These are phyloP conservation scores for Cardamine occulta DNA, from an alignment of 345 rosid species.

Conservation along the genomic window DNA sequence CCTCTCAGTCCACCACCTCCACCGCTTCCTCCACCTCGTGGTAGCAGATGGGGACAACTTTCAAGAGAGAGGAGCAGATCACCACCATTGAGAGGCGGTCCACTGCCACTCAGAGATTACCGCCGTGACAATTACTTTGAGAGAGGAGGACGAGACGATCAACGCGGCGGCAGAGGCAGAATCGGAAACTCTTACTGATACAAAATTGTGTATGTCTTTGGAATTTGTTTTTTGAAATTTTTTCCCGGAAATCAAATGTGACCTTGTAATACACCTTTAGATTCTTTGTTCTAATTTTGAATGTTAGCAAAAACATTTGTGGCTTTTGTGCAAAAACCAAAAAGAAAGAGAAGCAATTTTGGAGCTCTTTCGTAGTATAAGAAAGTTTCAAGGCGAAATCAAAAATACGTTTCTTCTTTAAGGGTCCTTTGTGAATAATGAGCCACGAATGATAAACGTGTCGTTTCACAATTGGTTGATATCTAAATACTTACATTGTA, in stretches of 20 bases:
- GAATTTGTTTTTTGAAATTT: slow-evolving; percentile 5
- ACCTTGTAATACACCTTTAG: slow-evolving; percentile 33
- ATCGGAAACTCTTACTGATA: slow-evolving; percentile 52
- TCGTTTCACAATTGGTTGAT: background rate
- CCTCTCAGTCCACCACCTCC: slow-evolving; percentile 55
- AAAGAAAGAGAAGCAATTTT: background rate
- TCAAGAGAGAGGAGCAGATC: slow-evolving; percentile 86
- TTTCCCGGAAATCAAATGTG: background rate
- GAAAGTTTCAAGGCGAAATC: background rate
- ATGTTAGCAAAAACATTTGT: slow-evolving; percentile 13
- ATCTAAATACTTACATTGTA: background rate
- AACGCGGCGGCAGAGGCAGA: slow-evolving; percentile 51
- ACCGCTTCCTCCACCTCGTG: slow-evolving; percentile 48
- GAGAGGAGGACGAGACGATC: slow-evolving; percentile 63
- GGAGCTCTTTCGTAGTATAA: background rate
- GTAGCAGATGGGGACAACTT: slow-evolving; percentile 65
- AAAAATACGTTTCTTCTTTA: background rate
- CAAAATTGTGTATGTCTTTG: slow-evolving; percentile 26
- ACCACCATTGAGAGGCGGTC: slow-evolving; percentile 55
- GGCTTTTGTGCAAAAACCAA: background rate
- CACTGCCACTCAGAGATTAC: slow-evolving; percentile 50
- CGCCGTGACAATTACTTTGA: slow-evolving; percentile 62
- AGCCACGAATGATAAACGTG: slow-evolving; percentile 43
- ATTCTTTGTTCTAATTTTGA: slow-evolving; percentile 29
- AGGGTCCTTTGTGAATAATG: background rate